A percentile compares a stretch with the other conserved stretches of the same genome.
Conservation (phyloP, 768 basidiomycete genomes). For the Boletales sp. region DNA sequence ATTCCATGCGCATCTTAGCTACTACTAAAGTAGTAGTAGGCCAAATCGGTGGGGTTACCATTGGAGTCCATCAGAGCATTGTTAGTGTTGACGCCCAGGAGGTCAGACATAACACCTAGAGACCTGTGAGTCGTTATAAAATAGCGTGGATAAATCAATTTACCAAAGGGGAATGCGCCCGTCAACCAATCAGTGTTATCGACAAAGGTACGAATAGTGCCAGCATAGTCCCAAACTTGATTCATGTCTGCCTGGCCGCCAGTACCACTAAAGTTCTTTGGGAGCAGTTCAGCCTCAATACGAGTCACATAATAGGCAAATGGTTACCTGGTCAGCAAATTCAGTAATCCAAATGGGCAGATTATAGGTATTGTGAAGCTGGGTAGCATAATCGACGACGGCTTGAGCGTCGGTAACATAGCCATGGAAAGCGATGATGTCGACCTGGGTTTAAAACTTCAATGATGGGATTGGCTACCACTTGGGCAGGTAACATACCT, state of each 20-base stretch:
- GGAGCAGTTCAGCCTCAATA: neutral
- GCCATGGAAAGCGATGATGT: conserved; percentile 59
- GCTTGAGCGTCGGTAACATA: conserved; percentile 52
- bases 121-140: conserved; percentile 5
- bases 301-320: neutral
- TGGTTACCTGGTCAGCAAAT: conserved; percentile 59
- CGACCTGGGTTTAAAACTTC: conserved; percentile 39
- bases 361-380: conserved; percentile 43
- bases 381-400: conserved; percentile 50
- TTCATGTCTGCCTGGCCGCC: conserved; percentile 33
- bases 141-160: conserved; percentile 8
- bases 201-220: conserved; percentile 31
- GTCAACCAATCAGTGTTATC: conserved; percentile 33
- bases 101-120: conserved; percentile 48
- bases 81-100: conserved; percentile 47
- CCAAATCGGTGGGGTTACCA: conserved; percentile 51
- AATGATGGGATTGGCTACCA: neutral
- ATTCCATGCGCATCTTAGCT: neutral
- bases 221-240: conserved; percentile 42
- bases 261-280: conserved; percentile 49
- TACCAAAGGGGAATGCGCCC: conserved; percentile 60
- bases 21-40: conserved; percentile 40
- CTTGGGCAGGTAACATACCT: conserved; percentile 36
- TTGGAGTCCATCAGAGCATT: conserved; percentile 48
- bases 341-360: conserved; percentile 58